Conservation (phyloP, 441 rosid species). For the Biscutella laevigata region DNA sequence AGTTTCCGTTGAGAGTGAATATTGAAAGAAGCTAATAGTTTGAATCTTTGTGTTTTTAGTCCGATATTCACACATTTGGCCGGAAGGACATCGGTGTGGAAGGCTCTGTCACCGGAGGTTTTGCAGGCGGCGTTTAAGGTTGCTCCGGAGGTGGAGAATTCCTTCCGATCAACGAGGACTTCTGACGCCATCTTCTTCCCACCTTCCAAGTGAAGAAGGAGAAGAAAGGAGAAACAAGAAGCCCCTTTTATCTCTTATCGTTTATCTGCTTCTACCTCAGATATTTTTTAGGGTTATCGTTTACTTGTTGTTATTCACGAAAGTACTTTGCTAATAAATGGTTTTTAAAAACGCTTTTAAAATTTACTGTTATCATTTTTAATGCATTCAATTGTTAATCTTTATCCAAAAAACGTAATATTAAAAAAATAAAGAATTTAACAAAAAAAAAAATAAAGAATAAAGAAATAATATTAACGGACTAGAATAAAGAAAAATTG, state of each 20-base stretch:
- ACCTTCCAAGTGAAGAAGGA: slow-evolving; percentile 40
- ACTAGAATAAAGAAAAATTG: too few relatives aligned
- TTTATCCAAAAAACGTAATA: too few relatives aligned
- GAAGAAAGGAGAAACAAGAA: not conserved
- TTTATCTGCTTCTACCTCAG: not conserved
- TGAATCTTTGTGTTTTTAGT: slow-evolving; percentile 27
- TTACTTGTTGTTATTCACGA: not conserved
- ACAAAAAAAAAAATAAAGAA: too few relatives aligned
- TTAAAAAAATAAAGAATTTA: too few relatives aligned
- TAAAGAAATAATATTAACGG: too few relatives aligned
- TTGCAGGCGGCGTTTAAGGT: slow-evolving; percentile 67
- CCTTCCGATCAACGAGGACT: slow-evolving; percentile 59
- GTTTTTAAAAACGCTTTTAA: too few relatives aligned
- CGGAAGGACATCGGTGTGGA: slow-evolving; percentile 69
- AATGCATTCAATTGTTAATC: too few relatives aligned
- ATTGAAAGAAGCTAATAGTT: not conserved
- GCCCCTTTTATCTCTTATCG: not conserved
- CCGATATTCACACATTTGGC: slow-evolving; percentile 85
- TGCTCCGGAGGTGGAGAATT: slow-evolving; percentile 38
- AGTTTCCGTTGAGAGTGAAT: not conserved
- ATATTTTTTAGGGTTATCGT: not conserved
- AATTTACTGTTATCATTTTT: too few relatives aligned
- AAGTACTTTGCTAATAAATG: too few relatives aligned
- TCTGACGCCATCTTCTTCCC: slow-evolving; percentile 74
- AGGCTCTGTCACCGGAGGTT: slow-evolving; percentile 71